phyloP scores from a whole-genome alignment of 768 basidiomycete genomes.

The Chlorophyllum brunneum region DNA sequence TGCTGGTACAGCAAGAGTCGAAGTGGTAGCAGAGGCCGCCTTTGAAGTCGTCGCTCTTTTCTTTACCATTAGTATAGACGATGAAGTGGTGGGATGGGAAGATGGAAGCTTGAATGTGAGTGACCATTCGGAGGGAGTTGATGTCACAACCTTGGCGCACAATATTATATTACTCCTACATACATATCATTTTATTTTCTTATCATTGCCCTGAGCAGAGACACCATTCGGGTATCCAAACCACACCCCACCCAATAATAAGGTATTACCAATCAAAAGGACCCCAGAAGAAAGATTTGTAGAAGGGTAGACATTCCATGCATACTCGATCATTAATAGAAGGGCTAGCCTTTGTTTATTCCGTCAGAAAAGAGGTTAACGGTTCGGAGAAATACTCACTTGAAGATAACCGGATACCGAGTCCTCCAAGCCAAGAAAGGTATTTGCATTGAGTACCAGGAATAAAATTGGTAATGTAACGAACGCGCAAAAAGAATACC shows the following conservation, averaged over 20 bases:
- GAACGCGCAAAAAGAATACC: slow-evolving; percentile 92
- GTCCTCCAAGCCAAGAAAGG: slow-evolving; percentile 82
- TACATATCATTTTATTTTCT: not conserved
- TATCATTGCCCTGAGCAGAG: not conserved
- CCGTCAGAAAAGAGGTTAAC: not conserved
- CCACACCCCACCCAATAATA: slow-evolving; percentile 32
- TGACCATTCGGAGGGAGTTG: not conserved
- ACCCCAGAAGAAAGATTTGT: slow-evolving; percentile 22
- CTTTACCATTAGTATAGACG: slow-evolving; percentile 19
- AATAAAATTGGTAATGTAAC: slow-evolving; percentile 96
- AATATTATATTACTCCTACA: not conserved
- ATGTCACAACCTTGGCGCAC: not conserved
- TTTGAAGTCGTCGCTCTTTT: slow-evolving; percentile 18
- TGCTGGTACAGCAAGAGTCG: not conserved
- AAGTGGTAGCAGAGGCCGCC: not conserved
- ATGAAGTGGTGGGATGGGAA: not conserved
- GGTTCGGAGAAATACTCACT: slow-evolving; percentile 38
- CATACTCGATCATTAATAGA: slow-evolving; percentile 15
- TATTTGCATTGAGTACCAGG: slow-evolving; percentile 92
- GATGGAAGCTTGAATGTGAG: not conserved
- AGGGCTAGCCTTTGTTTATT: slow-evolving; percentile 3
- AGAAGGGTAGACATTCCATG: slow-evolving; percentile 20
- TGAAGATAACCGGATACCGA: slow-evolving; percentile 53
- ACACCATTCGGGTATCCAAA: slow-evolving; percentile 17
- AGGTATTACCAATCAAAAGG: slow-evolving; percentile 24